A percentile compares a stretch with the other conserved stretches of the same genome.
These are phyloP conservation scores for Rugonectria rugulosa DNA, from an alignment of 2,329 filamentous ascomycete species.

Conservation along the genomic window DNA sequence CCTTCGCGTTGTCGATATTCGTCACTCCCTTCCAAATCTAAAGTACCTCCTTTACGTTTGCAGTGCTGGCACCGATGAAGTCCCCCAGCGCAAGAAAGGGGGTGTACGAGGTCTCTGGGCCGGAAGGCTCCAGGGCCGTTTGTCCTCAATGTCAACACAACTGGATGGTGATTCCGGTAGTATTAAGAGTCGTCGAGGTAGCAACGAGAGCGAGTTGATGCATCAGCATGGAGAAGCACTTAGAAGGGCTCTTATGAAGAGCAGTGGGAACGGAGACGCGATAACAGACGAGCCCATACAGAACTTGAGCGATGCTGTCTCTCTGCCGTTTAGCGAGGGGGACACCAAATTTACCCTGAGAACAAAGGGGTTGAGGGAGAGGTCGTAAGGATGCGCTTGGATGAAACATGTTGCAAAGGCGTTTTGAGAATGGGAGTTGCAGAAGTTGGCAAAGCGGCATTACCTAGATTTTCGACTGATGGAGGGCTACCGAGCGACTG, in stretches of 20 bases:
- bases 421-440: neutral
- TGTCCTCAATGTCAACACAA: slow-evolving; percentile 40
- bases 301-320: slow-evolving; percentile 36
- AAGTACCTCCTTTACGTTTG: slow-evolving; percentile 93
- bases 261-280: slow-evolving; percentile 31
- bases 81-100: slow-evolving; percentile 68
- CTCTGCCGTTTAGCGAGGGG: slow-evolving; percentile 56
- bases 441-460: no score
- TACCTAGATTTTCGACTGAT: no score
- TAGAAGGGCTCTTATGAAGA: slow-evolving; percentile 44
- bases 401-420: slow-evolving; percentile 6
- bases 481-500: no score
- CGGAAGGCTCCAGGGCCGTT: slow-evolving; percentile 52
- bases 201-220: slow-evolving; percentile 51
- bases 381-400: slow-evolving; percentile 39
- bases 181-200: slow-evolving; percentile 51
- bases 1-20: slow-evolving; percentile 84
- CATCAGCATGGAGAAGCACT: slow-evolving; percentile 53
- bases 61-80: slow-evolving; percentile 75
- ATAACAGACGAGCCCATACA: slow-evolving; percentile 25
- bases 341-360: slow-evolving; percentile 58
- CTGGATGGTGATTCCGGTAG: slow-evolving; percentile 50
- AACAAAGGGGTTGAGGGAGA: slow-evolving; percentile 64
- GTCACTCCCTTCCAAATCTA: slow-evolving; percentile 90
- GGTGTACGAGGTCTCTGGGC: slow-evolving; percentile 67